These are phyloP conservation scores for Podospora conica DNA, from an alignment of 495 filamentous ascomycete genomes.

Conservation along the genomic window DNA sequence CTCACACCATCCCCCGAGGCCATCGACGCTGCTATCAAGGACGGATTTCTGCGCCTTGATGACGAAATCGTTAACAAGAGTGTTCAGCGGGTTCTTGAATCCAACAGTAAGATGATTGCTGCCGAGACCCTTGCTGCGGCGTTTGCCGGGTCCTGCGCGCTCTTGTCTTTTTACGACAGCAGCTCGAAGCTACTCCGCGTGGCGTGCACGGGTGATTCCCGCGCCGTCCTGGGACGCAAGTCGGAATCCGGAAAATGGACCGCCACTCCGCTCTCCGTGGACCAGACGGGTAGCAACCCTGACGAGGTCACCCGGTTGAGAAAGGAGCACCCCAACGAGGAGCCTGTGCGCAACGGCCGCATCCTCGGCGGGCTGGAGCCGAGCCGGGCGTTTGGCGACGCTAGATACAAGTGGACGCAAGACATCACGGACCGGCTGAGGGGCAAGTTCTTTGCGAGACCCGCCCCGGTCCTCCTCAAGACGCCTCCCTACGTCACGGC, in stretches of 20 bases:
- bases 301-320: conserved; percentile 77
- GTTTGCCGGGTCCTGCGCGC: conserved; percentile 88
- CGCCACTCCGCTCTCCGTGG: conserved; percentile 79
- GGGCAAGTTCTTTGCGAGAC: conserved; percentile 76
- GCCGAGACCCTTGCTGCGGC: conserved; percentile 90
- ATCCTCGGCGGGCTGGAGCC: conserved; percentile 90
- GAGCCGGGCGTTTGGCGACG: conserved; percentile 90
- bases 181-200: conserved; percentile 76
- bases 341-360: conserved; percentile 74
- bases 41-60: conserved; percentile 81
- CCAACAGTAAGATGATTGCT: conserved; percentile 77
- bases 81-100: conserved; percentile 78
- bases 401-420: conserved; percentile 89
- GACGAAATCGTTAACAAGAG: conserved; percentile 88
- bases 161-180: conserved; percentile 94
- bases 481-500: conserved; percentile 98
- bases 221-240: conserved; percentile 84
- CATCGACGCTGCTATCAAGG: conserved; percentile 87
- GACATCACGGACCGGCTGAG: conserved; percentile 78
- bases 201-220: conserved; percentile 89
- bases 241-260: conserved; percentile 80
- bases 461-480: conserved; percentile 62
- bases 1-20: conserved; percentile 62
- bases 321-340: conserved; percentile 80
- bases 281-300: conserved; percentile 84